Conservation (phyloP, 225 moss, liverwort and hornwort species). For the Rhytidiadelphus loreus region DNA sequence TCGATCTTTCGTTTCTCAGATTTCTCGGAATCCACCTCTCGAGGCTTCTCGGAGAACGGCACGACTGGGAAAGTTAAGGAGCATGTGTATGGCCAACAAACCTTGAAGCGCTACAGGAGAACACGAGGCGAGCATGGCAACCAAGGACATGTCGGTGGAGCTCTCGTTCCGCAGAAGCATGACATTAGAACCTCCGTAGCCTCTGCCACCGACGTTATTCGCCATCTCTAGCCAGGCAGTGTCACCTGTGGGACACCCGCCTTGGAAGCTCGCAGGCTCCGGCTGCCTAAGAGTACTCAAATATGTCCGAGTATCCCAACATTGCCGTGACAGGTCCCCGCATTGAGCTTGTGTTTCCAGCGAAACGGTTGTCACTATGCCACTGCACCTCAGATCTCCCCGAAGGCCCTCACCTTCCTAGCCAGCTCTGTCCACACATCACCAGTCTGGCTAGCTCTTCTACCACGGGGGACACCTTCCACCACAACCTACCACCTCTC, state of each 20-base stretch:
- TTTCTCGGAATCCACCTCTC: neutral
- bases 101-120: constrained; percentile 53
- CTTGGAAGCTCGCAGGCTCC: neutral
- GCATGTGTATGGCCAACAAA: neutral
- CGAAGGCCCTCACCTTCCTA: neutral
- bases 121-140: constrained; percentile 91
- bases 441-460: neutral
- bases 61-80: neutral
- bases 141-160: constrained; percentile 70
- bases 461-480: neutral
- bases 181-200: constrained; percentile 47
- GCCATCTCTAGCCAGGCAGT: constrained; percentile 22
- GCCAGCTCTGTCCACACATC: neutral
- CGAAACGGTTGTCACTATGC: neutral
- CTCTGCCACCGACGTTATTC: constrained; percentile 6
- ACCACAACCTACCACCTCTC: neutral
- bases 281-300: constrained; percentile 14
- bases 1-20: neutral
- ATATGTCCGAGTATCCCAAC: constrained; percentile 22
- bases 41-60: neutral
- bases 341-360: constrained; percentile 44
- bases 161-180: constrained; percentile 89
- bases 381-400: neutral
- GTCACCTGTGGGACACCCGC: neutral
- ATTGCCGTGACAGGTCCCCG: constrained; percentile 20